Conservation (phyloP, 2,329 filamentous ascomycete species). For the Sporothrix sp. region DNA sequence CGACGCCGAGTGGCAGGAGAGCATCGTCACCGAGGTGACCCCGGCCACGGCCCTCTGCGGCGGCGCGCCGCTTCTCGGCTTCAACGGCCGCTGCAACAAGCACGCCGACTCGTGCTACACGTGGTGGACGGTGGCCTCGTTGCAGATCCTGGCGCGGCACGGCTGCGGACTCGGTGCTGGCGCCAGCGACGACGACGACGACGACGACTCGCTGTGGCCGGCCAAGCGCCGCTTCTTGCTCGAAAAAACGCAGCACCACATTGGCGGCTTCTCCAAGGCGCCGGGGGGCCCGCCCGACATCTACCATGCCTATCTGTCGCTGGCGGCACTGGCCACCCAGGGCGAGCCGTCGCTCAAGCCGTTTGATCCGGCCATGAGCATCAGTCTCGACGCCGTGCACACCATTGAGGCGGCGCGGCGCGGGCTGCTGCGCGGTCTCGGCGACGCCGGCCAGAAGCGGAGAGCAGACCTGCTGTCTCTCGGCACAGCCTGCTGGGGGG, state of each 20-base stretch:
- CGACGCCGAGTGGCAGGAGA: slow-evolving; percentile 26
- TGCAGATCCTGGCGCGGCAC: slow-evolving; percentile 27
- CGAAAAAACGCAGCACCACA: slow-evolving; percentile 73
- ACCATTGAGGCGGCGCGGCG: slow-evolving; percentile 40
- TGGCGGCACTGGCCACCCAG: slow-evolving; percentile 68
- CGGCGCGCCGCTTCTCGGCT: slow-evolving; percentile 42
- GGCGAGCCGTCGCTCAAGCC: slow-evolving; percentile 58
- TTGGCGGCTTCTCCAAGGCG: slow-evolving; percentile 73
- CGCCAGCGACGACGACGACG: slow-evolving; percentile 33
- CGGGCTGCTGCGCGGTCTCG: slow-evolving; percentile 23
- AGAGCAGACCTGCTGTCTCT: slow-evolving; percentile 2
- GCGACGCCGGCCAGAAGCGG: neutral
- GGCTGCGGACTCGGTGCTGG: slow-evolving; percentile 10
- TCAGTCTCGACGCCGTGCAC: slow-evolving; percentile 50
- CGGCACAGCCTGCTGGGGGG: slow-evolving; percentile 6
- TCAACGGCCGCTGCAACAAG: slow-evolving; percentile 89
- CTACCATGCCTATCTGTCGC: slow-evolving; percentile 80
- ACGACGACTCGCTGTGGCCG: slow-evolving; percentile 43
- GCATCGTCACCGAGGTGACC: slow-evolving; percentile 19
- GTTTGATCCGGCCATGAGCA: slow-evolving; percentile 67
- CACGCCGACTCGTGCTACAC: slow-evolving; percentile 89
- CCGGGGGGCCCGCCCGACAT: slow-evolving; percentile 63
- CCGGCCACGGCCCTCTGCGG: neutral
- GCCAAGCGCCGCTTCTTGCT: slow-evolving; percentile 70
- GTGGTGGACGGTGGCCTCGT: slow-evolving; percentile 75